Evolutionary conservation across 352 stramenopile genomes (phyloP).

Genomic region (Globisporangium emineosum): DNA sequence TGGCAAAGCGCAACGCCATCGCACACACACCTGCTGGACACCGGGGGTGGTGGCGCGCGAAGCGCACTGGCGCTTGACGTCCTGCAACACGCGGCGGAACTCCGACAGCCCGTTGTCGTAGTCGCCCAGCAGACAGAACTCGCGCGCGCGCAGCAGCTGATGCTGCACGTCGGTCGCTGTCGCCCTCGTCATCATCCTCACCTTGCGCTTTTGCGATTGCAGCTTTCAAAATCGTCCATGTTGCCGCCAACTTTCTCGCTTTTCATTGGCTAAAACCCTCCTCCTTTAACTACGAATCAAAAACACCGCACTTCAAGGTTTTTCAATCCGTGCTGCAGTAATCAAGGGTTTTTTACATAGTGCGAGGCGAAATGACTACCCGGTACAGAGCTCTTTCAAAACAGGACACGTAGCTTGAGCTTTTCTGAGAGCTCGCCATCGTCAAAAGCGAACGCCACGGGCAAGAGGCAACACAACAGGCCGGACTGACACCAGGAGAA

Average conservation of each 20-base stretch:
- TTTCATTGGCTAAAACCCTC: slow-evolving; percentile 1
- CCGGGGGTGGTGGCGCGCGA: slow-evolving; percentile 15
- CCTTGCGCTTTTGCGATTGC: not conserved
- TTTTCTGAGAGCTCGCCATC: not conserved
- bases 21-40: slow-evolving; percentile 34
- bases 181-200: not conserved
- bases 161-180: slow-evolving; percentile 10
- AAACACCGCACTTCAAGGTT: not conserved
- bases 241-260: not conserved
- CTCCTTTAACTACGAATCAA: too few species aligned
- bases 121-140: slow-evolving; percentile 65
- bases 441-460: not conserved
- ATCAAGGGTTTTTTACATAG: slow-evolving; percentile 10
- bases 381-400: not conserved
- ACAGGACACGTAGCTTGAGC: not conserved
- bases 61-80: slow-evolving; percentile 32
- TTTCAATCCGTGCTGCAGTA: not conserved
- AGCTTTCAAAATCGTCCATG: slow-evolving; percentile 6
- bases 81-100: slow-evolving; percentile 33
- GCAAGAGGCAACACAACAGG: not conserved
- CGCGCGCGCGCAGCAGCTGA: slow-evolving; percentile 46
- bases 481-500: not conserved
- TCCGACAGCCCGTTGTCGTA: slow-evolving; percentile 47
- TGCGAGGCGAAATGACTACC: slow-evolving; percentile 4
- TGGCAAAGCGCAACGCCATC: too few species aligned